Conservation (phyloP, 768 basidiomycete species). For the Gloeopeniophorella convolvens region DNA sequence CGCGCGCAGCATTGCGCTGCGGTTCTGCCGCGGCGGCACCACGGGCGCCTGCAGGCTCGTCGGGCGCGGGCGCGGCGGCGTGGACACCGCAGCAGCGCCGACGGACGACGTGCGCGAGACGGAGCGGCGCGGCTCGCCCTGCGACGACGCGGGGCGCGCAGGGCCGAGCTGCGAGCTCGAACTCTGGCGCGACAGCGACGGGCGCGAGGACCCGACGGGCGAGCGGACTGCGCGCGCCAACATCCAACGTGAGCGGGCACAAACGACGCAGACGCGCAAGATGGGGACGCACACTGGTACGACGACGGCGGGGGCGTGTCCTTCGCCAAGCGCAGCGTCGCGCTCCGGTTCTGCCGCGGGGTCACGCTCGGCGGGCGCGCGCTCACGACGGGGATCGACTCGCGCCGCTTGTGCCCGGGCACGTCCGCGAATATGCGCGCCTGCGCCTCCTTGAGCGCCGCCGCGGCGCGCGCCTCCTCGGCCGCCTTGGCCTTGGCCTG, state of each 20-base stretch:
- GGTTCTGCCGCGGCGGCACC: constrained; percentile 66
- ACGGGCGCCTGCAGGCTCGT: constrained; percentile 53
- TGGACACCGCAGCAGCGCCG: constrained; percentile 23
- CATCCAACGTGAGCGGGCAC: neutral
- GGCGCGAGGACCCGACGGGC: constrained; percentile 6
- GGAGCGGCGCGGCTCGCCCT: constrained; percentile 11
- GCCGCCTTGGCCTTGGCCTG: constrained; percentile 26
- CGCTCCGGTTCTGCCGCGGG: constrained; percentile 40
- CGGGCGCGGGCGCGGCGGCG: constrained; percentile 41
- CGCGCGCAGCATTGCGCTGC: constrained; percentile 61
- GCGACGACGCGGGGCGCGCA: constrained; percentile 10
- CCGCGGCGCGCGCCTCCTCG: constrained; percentile 22
- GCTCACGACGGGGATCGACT: constrained; percentile 64
- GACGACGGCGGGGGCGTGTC: constrained; percentile 35
- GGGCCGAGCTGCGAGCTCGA: neutral
- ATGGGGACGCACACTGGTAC: constrained; percentile 16
- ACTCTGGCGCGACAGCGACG: constrained; percentile 8
- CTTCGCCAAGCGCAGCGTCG: constrained; percentile 35
- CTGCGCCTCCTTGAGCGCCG: constrained; percentile 30
- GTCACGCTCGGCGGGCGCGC: constrained; percentile 36
- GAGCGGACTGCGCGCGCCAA: constrained; percentile 2
- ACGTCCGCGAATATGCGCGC: constrained; percentile 61
- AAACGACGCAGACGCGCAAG: neutral
- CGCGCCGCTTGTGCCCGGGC: constrained; percentile 78
- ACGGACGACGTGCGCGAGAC: constrained; percentile 44